Base-by-base conservation (phyloP, 352 stramenopile species). In the Phytophthora cryptogea region DNA sequence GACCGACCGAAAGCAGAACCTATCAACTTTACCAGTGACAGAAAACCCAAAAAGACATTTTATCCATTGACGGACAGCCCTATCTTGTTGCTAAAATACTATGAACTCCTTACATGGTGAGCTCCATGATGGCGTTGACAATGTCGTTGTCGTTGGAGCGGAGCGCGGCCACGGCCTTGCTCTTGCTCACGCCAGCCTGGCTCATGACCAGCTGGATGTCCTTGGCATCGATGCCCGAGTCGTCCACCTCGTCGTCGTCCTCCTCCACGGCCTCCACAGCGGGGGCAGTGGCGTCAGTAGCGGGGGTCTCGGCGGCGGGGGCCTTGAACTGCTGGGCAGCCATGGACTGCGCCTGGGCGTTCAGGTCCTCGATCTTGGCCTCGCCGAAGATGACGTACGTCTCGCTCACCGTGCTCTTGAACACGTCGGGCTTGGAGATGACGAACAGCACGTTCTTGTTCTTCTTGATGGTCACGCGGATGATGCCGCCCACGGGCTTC, bases 111-210 rank as follows among this genome's bases (percentile, higher is more conserved):
- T 98, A 99, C 76, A 98, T 99, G 61, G 96, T 99, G 65, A 99
- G 87, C 76, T 98, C 97, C 97, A 99, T 99, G 76, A 99, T 99
- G 55, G 96, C 90, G 83, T 99, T 99, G 37, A 99, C 97, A 68
- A 99, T 96, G 89, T 99, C 97, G 67, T 95, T 96, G 78, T 99
- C 93, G 79, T 99, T 99, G 47, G 96, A 95, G 85, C 98, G 98
- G 27, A 99, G 85, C 14, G 96, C 97, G 43, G 94, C 87, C 35
- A 99, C 95, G 64, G 97, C 97, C 83, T 97, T 98, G 55, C 87
- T 76, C 70, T 97, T 86, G 71, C 89, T 95, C 59, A 98, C 97
- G 63, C 88, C 81, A 43, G 94, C 84, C 73, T 95, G 86, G 52
- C 78, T 90, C 93, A 99, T 99, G 61, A 99, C 96, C 40, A 99